Evolutionary conservation across 2,329 filamentous ascomycete genomes (phyloP), one percentile per base, ranked within the genome.

Genomic region (Aspergillus versicolor): DNA sequence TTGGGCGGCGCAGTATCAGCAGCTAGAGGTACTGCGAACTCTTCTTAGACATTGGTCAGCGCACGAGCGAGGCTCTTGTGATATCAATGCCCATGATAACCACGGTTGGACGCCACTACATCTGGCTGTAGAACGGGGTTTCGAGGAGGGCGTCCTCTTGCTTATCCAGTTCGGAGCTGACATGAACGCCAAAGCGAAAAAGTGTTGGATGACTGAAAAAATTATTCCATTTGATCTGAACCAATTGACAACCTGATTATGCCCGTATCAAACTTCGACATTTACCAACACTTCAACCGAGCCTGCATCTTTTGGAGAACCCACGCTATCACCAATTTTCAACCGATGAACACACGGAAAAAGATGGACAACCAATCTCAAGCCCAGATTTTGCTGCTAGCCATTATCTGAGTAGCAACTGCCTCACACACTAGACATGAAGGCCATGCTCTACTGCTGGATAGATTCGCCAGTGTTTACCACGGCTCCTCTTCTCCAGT

Each of bases 41-140:
- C 34, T 54, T 9, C n/a, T 54, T 11, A 24, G 34, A 3, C 44
- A 54, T 43, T 46, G 43, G 24, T 21, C 32, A 3, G 24, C 34
- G n/a, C n/a, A 54, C 12, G 52, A 54, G 34, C 34, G n/a, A 21
- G 37, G 24, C 17, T 34, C 19, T 11, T 34, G 46, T 32, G 48
- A 51, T 38, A 34, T 54, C n/a, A 34, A 54, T 42, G 44, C 37
- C 1, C 32, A 54, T 40, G 54, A 62, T 32, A 54, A 40, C 17
- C 7, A 54, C 5, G 65, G 65, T 0, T 65, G 62, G 55, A 69
- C 66, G 6, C 54, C 67, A 30, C 54, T 69, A 21, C 67, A 69
- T 57, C 63, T 64, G 51, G 66, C 67, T 17, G 56, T 64, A 12
- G 61, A 65, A 27, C 58, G 58, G 21, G 64, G 60, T 9, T 57